Evolutionary conservation across 2,329 filamentous ascomycete genomes (phyloP), one percentile per base, ranked within the genome.

Genomic region (Fusarium denticulatum): DNA sequence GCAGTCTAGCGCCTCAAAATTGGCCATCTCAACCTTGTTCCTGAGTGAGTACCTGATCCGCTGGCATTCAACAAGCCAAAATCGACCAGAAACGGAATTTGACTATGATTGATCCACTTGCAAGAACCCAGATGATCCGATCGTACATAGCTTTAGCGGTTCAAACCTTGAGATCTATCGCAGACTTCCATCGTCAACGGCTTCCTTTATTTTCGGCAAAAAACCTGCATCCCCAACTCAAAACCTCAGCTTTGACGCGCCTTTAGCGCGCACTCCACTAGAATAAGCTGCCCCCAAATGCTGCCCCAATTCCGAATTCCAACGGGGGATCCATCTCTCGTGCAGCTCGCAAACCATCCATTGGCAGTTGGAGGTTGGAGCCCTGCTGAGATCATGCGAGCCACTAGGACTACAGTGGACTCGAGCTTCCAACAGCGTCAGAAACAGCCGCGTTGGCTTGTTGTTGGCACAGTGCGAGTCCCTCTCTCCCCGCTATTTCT

Each of bases 1-100:
- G 65, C 72, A 77, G 60, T 60, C 60, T 61, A 76, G 74, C 76
- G 66, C 76, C 67, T 77, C 73, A 64, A 65, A 69, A 71, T 73
- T 62, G 56, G 65, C 72, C 66, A 64, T 69, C 57, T 36, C 52
- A 75, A 77, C 72, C 74, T 62, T 73, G 71, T 74, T 74, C 71
- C 71, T 72, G 55, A 46, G 71, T 72, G 55, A 46, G 71, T 74
- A 57, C 71, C 60, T 73, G 67, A 71, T 71, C 65, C 56, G 60
- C 70, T 67, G 60, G 55, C 57, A 60, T 67, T 61, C 49, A 36
- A 58, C 34, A 60, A 60, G 37, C 58, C 69, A 56, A 59, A 43
- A 40, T 50, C 22, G 11, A 36, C 45, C 59, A 42, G 34, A 64
- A 69, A 42, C 59, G 59, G 65, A 47, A 49, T 60, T 32, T 24